These are phyloP conservation scores for Fibroporia radiculosa DNA, from an alignment of 768 basidiomycete genomes.

Conservation along the genomic window DNA sequence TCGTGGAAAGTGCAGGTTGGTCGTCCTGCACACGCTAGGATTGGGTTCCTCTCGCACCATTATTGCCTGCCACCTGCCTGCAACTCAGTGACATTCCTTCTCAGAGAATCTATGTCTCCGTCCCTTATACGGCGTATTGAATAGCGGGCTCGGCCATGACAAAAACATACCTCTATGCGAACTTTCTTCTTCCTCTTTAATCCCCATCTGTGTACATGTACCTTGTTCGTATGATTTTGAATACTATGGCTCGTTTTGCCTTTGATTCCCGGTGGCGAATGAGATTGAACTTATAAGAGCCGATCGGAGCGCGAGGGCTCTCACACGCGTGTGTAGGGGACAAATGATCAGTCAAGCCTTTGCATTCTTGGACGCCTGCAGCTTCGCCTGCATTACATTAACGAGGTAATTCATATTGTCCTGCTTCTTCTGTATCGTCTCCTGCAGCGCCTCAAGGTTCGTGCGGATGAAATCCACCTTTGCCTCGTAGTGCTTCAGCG, in stretches of 20 bases:
- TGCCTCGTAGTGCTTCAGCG: slow-evolving; percentile 67
- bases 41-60: too few relatives aligned
- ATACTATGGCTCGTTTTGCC: not conserved
- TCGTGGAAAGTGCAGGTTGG: too few relatives aligned
- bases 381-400: slow-evolving; percentile 62
- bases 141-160: not conserved
- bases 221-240: not conserved
- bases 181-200: not conserved
- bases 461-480: slow-evolving; percentile 78
- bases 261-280: not conserved
- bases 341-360: not conserved
- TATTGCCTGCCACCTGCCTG: too few relatives aligned
- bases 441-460: slow-evolving; percentile 83
- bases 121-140: not conserved
- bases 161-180: not conserved
- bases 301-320: not conserved
- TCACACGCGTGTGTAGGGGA: too few relatives aligned
- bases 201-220: not conserved
- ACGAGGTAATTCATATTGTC: slow-evolving; percentile 77
- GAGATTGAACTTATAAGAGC: not conserved
- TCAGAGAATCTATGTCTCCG: not conserved
- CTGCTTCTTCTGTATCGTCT: slow-evolving; percentile 85
- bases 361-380: slow-evolving; percentile 22
- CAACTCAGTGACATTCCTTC: too few relatives aligned
- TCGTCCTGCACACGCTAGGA: too few relatives aligned